Conservation (phyloP, 495 filamentous ascomycete genomes). For the Annulohypoxylon maeteangense region DNA sequence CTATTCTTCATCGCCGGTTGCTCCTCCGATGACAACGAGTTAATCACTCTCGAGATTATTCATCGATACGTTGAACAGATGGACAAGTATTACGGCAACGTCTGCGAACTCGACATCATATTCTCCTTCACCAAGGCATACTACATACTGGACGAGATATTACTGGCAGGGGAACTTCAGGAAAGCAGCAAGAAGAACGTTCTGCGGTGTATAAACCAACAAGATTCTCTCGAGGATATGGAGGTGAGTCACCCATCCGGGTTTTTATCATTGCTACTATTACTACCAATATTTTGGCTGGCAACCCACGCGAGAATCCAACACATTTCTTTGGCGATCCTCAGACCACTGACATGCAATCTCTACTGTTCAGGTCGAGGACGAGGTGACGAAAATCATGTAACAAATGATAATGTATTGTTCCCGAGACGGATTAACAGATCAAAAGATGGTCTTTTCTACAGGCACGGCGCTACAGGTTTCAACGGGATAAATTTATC, state of each 20-base stretch:
- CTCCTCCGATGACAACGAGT: slow-evolving; percentile 92
- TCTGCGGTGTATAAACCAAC: slow-evolving; percentile 90
- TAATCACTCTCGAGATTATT: slow-evolving; percentile 98
- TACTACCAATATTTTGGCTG: slow-evolving; percentile 4
- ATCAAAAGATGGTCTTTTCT: slow-evolving; percentile 13
- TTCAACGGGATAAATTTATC: slow-evolving; percentile 31
- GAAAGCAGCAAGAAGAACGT: slow-evolving; percentile 99
- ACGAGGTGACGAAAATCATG: slow-evolving; percentile 96
- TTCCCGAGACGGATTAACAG: slow-evolving; percentile 34
- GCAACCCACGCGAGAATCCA: slow-evolving; percentile 3
- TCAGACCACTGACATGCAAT: slow-evolving; percentile 64
- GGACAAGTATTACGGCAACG: slow-evolving; percentile 99
- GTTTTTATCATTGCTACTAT: slow-evolving; percentile 21
- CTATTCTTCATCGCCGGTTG: slow-evolving; percentile 99
- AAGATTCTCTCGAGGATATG: slow-evolving; percentile 96
- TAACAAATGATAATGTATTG: slow-evolving; percentile 61
- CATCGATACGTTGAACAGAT: slow-evolving; percentile 99
- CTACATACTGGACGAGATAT: slow-evolving; percentile 96
- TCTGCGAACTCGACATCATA: slow-evolving; percentile 98
- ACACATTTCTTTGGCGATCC: slow-evolving; percentile 42
- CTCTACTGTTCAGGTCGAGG: slow-evolving; percentile 80
- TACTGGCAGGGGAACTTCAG: slow-evolving; percentile 96
- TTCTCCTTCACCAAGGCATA: slow-evolving; percentile 99
- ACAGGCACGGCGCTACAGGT: slow-evolving; percentile 36
- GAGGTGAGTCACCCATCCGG: slow-evolving; percentile 74